Evolutionary conservation across 23 red algal species (phyloP).

Genomic region (Cyanidioschyzon merolae): DNA sequence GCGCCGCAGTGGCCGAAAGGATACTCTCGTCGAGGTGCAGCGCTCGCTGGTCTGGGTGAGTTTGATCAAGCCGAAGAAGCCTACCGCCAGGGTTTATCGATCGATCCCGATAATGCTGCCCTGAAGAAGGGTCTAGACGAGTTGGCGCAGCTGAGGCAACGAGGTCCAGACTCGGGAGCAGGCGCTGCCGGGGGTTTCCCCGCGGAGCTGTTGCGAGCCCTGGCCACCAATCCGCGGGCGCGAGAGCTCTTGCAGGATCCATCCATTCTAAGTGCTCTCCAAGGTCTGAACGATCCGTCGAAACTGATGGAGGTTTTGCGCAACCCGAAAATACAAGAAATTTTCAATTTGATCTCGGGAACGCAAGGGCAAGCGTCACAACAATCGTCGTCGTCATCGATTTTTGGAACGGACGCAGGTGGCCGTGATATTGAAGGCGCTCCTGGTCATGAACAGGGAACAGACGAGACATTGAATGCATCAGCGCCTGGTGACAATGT

Average conservation of each 20-base stretch:
- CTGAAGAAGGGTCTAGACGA: conserved; percentile 9
- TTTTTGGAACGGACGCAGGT: neutral
- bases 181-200: neutral
- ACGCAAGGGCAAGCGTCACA: neutral
- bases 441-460: neutral
- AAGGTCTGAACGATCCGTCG: neutral
- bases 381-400: neutral
- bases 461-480: neutral
- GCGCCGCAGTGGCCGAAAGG: conserved; percentile 44
- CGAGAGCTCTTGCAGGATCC: conserved; percentile 3
- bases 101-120: conserved; percentile 38
- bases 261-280: neutral
- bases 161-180: neutral
- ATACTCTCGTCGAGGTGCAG: conserved; percentile 46
- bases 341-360: neutral
- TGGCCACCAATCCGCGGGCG: neutral
- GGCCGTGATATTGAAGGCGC: neutral
- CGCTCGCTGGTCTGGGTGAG: conserved; percentile 33
- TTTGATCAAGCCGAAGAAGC: conserved; percentile 33
- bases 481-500: neutral
- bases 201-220: neutral
- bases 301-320: neutral
- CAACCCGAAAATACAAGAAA: conserved; percentile 4
- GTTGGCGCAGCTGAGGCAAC: neutral
- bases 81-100: conserved; percentile 37